These are phyloP conservation scores for Heliophila coronopifolia DNA, from an alignment of 441 rosid genomes.

Conservation along the genomic window DNA sequence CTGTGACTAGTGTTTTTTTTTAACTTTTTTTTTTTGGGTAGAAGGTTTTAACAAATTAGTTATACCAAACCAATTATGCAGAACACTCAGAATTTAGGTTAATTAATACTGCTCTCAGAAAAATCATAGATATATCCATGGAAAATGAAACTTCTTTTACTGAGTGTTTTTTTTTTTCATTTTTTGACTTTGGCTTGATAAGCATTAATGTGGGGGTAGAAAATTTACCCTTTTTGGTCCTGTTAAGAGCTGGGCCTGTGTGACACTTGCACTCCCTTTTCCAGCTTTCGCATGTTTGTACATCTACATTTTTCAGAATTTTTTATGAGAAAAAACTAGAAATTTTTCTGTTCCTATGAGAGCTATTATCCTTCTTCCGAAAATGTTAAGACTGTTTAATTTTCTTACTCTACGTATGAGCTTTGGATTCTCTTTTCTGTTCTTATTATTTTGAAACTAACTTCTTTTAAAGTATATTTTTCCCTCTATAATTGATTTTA, in stretches of 20 bases:
- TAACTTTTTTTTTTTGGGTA: background rate
- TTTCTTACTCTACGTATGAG: background rate
- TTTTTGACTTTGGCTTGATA: slow-evolving; percentile 5
- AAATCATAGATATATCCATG: background rate
- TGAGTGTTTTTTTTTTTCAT: slow-evolving; percentile 1
- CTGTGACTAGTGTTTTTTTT: background rate
- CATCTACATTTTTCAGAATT: background rate
- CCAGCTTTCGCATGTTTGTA: background rate
- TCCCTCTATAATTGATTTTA: background rate
- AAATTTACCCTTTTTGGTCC: background rate
- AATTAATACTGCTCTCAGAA: slow-evolving; percentile 3
- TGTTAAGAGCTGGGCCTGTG: background rate
- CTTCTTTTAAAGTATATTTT: background rate
- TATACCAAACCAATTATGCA: background rate
- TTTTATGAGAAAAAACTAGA: background rate
- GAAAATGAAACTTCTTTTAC: background rate
- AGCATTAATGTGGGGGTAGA: background rate
- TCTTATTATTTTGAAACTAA: background rate
- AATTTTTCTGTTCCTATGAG: background rate
- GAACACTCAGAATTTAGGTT: background rate
- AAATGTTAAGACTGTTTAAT: background rate
- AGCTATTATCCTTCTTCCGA: background rate
- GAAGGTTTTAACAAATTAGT: background rate
- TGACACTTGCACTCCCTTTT: slow-evolving; percentile 3
- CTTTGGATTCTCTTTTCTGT: background rate